Conservation (phyloP, 2,329 filamentous ascomycete genomes). For the Aspergillus hiratsukae region DNA sequence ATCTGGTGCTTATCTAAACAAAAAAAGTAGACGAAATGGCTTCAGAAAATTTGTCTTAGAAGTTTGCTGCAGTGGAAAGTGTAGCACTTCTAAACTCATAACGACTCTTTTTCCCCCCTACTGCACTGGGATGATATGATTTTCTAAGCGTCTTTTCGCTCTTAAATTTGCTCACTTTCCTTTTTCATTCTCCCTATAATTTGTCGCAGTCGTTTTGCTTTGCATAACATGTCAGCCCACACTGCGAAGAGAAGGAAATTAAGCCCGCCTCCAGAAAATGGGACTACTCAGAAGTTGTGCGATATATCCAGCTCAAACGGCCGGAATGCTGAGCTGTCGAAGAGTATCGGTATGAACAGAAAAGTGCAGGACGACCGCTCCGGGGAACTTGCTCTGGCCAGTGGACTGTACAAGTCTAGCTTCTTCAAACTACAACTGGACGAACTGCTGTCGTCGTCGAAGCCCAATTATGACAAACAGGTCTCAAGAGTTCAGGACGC, state of each 20-base stretch:
- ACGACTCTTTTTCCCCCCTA: no score
- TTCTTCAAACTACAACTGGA: conserved; percentile 65
- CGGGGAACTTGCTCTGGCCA: conserved; percentile 35
- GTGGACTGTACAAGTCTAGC: conserved; percentile 60
- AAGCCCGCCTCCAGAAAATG: conserved; percentile 29
- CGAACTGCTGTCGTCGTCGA: conserved; percentile 56
- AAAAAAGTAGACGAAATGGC: conserved; percentile 1
- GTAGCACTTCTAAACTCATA: background rate
- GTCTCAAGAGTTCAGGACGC: conserved; percentile 50
- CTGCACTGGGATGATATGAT: background rate
- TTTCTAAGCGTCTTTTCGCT: background rate
- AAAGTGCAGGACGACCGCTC: conserved; percentile 23
- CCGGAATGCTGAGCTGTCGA: background rate
- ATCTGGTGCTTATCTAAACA: conserved; percentile 3
- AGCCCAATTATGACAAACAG: conserved; percentile 55
- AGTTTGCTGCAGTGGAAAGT: background rate
- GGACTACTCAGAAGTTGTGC: background rate
- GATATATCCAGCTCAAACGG: background rate
- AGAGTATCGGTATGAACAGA: conserved; percentile 14
- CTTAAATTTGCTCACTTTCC: background rate
- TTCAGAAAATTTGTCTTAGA: background rate
- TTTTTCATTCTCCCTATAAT: background rate
- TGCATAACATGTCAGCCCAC: conserved; percentile 28
- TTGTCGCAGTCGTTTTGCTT: background rate
- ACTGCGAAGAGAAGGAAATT: conserved; percentile 46